These are phyloP conservation scores for Pseudocercospora fuligena DNA, from an alignment of 2,329 filamentous ascomycete species.

Conservation along the genomic window DNA sequence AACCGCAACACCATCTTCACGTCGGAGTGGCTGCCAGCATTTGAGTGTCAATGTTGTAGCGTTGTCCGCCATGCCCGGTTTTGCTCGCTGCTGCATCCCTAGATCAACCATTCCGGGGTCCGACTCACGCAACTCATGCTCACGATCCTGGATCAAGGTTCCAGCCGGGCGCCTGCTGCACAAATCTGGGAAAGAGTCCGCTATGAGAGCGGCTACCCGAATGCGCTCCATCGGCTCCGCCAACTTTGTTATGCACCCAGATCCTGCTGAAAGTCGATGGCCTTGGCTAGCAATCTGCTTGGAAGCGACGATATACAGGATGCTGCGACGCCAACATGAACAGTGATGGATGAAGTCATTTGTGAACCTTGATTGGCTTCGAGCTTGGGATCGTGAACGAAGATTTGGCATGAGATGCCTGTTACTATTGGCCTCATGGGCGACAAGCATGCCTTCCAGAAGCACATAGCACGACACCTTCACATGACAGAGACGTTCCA, in stretches of 20 bases:
- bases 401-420: constrained; percentile 18
- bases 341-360: constrained; percentile 17
- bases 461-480: background rate
- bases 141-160: background rate
- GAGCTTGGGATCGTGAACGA: constrained; percentile 16
- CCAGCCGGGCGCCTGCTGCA: background rate
- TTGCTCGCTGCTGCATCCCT: constrained; percentile 1
- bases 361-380: constrained; percentile 10
- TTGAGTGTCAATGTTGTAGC: background rate
- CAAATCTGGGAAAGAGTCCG: constrained; percentile 2
- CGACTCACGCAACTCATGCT: background rate
- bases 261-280: too few relatives aligned
- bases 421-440: constrained; percentile 9
- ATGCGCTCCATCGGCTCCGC: background rate
- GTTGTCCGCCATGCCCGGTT: background rate
- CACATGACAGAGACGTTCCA: background rate
- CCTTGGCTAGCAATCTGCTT: too few relatives aligned
- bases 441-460: constrained; percentile 16
- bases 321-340: background rate
- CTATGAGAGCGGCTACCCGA: background rate
- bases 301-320: too few relatives aligned
- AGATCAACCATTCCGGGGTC: background rate
- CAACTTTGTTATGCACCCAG: too few relatives aligned
- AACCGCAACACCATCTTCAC: background rate
- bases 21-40: background rate